Evolutionary conservation across 2,329 filamentous ascomycete species (phyloP), one percentile per base, ranked within the genome.

Genomic region (Cucurbitaria berberidis): DNA sequence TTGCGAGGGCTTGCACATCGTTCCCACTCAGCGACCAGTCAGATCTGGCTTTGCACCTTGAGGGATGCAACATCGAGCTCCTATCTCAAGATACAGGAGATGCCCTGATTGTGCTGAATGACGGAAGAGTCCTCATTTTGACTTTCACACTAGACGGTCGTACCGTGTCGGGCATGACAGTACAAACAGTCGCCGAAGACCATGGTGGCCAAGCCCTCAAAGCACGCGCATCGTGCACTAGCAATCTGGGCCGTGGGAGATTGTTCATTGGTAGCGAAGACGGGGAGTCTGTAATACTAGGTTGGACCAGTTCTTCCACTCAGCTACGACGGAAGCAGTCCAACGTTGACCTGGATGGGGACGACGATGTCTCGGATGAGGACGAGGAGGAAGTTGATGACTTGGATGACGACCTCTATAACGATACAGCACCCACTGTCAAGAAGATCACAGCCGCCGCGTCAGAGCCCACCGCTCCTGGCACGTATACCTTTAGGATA

Each of bases 11-110:
- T 56, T 85, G 86, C 59, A 96, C 93, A 2, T 85, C 89, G 0
- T 98, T 97, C 67, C 85, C 88, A 45, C 86, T 99, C 72, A 84
- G 85, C 5, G 95, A 99, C 72, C 93, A 97, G 75, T 90, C 91
- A 0, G 85, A 90, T 40, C 80, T 98, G 39, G 84, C 84, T 15
- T 78, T 98, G 54, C 89, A 88, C 30, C 79, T 99, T 1, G 96
- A 99, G 76, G 86, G 87, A 9, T 95, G 90, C 73, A 81, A 84
- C 22, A 81, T 97, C 40, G 90, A 96, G 60, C 82, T 89, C 34
- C 77, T 99, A 5, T 90, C 89, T 2, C 82, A 86, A 15, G 89
- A 92, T 46, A 87, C 84, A 24, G 91, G 91, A 1, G 93, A 98
- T 68, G 82, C 98, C 55, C 79, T 99, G n/a, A 80, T 99, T 29